Evolutionary conservation across 306 rosid genomes (phyloP), one percentile per base, ranked within the genome.

Genomic region (Fragaria nilgerrensis): DNA sequence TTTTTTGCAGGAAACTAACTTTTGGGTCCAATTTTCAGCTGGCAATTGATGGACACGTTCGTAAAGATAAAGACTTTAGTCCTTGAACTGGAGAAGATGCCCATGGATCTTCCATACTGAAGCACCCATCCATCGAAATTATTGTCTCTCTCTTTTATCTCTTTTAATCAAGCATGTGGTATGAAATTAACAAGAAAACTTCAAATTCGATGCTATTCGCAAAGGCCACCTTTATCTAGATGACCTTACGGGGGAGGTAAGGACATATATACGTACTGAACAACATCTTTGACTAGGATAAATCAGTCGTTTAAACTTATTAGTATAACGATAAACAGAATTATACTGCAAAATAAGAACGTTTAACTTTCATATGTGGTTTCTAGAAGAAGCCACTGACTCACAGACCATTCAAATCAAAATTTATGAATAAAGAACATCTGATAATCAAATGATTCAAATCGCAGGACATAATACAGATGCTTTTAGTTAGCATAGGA

Each of bases 201-300:
- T 72, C 79, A 64, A 45, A 82, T 25, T 65, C 55, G 81, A 82
- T 77, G 27, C 80, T 63, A 61, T 32, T 5, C 47, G 10, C 43
- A 63, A 82, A 66, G 47, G 36, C 55, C 39, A 52, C 48, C 29
- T 43, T 75, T 48, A 23, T 14, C 48, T 59, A 75, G 49, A 62
- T 45, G 82, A 59, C 82, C 77, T 50, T 82, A 10, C 79, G 45
- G 62, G 73, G 56, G 11, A 73, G 72, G 61, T 68, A 74, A 66
- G 77, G 82, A 13, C 85, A 11, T 2, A 11, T 1, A 5, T 1
- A 11, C 2, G 9, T 1, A 43, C 37, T 43, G 20, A 25, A 50
- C 3, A 2, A 17, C 8, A 52, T 41, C 32, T 8, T 50, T 72
- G 68, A 79, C 50, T 64, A 41, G 34, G 50, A 9, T 39, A 49